phyloP scores from a whole-genome alignment of 208 protist genomes.

The Trypanosoma avium region DNA sequence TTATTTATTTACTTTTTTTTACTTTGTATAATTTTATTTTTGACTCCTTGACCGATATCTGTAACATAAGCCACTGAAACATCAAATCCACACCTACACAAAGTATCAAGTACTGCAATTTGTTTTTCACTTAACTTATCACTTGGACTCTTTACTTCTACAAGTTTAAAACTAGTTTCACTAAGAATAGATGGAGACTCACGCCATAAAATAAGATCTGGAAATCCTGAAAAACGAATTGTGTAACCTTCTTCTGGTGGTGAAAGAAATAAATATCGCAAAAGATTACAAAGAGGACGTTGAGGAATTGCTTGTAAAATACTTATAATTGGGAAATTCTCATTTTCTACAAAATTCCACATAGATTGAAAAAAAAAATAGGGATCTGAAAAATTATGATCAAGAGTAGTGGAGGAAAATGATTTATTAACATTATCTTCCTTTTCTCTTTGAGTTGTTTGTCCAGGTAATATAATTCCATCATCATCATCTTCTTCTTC shows the following conservation, averaged over 20 bases:
- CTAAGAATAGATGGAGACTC: not conserved
- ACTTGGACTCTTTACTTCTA: conserved; percentile 81
- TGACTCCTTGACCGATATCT: conserved; percentile 40
- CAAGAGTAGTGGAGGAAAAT: no score
- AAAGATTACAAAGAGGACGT: conserved; percentile 47
- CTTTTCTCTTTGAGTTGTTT: not conserved
- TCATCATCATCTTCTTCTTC: conserved; percentile 10
- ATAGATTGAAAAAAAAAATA: not conserved
- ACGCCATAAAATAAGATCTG: conserved; percentile 77
- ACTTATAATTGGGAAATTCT: conserved; percentile 50
- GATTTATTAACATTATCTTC: no score
- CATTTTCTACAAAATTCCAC: conserved; percentile 32
- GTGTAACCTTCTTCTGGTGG: conserved; percentile 47
- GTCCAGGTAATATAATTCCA: conserved; percentile 8
- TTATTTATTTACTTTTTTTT: no score
- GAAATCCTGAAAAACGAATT: conserved; percentile 68
- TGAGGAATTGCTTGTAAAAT: conserved; percentile 54
- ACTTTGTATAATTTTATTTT: not conserved
- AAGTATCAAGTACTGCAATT: conserved; percentile 59
- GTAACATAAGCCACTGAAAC: conserved; percentile 91
- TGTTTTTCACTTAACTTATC: conserved; percentile 74
- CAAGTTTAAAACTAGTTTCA: conserved; percentile 42
- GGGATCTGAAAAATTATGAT: no score
- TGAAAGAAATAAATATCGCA: conserved; percentile 55
- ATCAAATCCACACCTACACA: conserved; percentile 69